Percentiles rank a stretch among this genome's conserved stretches.
Evolutionary conservation across 2,329 filamentous ascomycete species (phyloP).

Genomic region (Lasiodiplodia theobromae): DNA sequence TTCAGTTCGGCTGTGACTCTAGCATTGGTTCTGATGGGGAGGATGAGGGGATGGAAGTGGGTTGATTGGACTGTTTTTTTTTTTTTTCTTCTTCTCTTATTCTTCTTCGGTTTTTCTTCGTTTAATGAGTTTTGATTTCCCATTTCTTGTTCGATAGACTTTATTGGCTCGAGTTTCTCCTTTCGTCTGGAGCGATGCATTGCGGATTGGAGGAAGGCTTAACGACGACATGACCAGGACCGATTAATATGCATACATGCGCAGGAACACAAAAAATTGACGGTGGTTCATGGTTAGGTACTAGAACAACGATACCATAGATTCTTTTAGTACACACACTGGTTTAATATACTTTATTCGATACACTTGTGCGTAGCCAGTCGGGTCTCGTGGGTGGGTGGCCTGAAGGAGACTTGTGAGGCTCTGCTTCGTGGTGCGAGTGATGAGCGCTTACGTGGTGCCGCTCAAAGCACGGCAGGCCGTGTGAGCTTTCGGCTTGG

Average conservation of each 20-base stretch:
- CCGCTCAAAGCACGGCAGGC: background rate
- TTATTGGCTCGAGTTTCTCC: background rate
- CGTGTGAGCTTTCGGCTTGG: background rate
- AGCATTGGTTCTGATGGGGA: background rate
- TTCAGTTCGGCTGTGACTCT: background rate
- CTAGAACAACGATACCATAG: constrained; percentile 4
- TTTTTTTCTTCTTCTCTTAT: background rate
- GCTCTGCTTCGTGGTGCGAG: constrained; percentile 15
- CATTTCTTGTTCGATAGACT: background rate
- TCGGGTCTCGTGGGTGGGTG: background rate
- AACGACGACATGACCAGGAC: background rate
- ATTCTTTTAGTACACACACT: background rate
- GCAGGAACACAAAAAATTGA: background rate
- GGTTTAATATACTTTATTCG: background rate
- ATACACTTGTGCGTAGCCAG: background rate
- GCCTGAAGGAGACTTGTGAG: constrained; percentile 2
- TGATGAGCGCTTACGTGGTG: constrained; percentile 3
- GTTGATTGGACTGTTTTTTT: background rate
- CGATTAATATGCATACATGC: background rate
- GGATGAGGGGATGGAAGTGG: background rate
- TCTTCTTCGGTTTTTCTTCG: constrained; percentile 1
- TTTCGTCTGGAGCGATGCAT: background rate
- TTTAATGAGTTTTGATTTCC: background rate
- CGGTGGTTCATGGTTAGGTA: background rate
- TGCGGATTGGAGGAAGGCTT: background rate